Percentiles rank a stretch among this genome's conserved stretches.
Evolutionary conservation across 192 early-diverging fungal species (phyloP).

Genomic region (Lobosporangium transversale): DNA sequence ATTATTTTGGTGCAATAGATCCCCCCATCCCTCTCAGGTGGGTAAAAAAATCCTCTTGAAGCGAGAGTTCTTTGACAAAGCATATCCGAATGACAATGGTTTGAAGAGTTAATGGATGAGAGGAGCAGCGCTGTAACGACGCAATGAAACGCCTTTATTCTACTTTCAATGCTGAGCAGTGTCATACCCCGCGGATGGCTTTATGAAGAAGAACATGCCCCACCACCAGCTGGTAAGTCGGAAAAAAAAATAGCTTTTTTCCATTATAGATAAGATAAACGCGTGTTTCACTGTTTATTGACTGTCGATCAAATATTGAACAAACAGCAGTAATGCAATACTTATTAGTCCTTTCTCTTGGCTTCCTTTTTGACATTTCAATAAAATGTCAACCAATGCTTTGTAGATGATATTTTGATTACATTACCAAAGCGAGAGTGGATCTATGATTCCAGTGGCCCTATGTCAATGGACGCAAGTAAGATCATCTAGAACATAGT

Average conservation of each 20-base stretch:
- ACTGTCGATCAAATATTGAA: no score
- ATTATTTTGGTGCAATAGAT: conserved; percentile 3
- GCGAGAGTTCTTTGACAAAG: no score
- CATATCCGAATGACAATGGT: no score
- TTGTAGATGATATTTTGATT: conserved; percentile 34
- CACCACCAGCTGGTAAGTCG: conserved; percentile 33
- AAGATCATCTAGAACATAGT: conserved; percentile 6
- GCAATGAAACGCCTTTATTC: conserved; percentile 30
- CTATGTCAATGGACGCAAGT: conserved; percentile 49
- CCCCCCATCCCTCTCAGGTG: conserved; percentile 46
- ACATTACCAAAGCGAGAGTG: conserved; percentile 44
- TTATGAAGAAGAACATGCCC: conserved; percentile 26
- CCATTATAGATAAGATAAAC: background rate
- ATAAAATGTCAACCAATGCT: no score
- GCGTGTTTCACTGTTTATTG: conserved; percentile 3
- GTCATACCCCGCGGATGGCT: conserved; percentile 50
- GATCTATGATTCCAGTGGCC: conserved; percentile 36
- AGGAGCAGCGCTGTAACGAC: conserved; percentile 42
- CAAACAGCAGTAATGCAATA: no score
- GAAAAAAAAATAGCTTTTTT: background rate
- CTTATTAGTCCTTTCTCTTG: background rate
- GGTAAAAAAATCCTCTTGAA: conserved; percentile 5
- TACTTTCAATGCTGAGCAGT: conserved; percentile 40
- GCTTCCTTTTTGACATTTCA: background rate
- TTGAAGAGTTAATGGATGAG: background rate